A percentile compares a stretch with the other conserved stretches of the same genome.
Conservation (phyloP, 2,329 filamentous ascomycete species). For the Magnaporthales sp. region DNA sequence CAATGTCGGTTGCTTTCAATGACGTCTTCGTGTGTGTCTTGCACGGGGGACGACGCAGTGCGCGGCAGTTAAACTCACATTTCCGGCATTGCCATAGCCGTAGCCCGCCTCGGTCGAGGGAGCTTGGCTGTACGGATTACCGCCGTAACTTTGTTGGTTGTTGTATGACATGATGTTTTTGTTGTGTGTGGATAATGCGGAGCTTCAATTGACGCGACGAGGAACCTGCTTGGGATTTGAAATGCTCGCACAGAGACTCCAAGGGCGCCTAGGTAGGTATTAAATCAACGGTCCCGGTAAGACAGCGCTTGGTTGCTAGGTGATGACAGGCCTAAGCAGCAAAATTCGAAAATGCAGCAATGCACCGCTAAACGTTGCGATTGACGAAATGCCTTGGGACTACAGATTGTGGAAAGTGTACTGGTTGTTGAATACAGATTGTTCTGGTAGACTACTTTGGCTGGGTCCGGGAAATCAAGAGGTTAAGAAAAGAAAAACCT, state of each 20-base stretch:
- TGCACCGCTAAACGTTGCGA: not conserved
- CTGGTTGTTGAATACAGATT: not conserved
- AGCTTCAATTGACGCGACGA: slow-evolving; percentile 1
- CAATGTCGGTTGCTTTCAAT: not conserved
- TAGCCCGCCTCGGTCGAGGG: slow-evolving; percentile 38
- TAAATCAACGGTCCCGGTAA: not conserved
- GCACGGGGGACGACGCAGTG: not conserved
- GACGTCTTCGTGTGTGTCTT: not conserved
- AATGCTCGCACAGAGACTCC: not conserved
- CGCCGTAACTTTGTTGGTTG: slow-evolving; percentile 53
- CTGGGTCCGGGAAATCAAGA: not conserved
- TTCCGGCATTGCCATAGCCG: slow-evolving; percentile 25
- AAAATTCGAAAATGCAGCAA: not conserved
- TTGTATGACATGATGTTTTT: slow-evolving; percentile 47
- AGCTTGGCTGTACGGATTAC: slow-evolving; percentile 55
- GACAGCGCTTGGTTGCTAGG: not conserved
- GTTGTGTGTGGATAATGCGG: not conserved
- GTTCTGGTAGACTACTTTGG: not conserved
- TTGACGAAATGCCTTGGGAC: not conserved
- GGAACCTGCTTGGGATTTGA: not conserved
- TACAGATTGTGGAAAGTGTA: not conserved
- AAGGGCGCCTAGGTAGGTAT: no score
- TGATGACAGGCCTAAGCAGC: not conserved
- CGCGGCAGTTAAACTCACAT: slow-evolving; percentile 4
- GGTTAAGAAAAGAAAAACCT: no score